Conservation (phyloP, 345 rosid genomes). For the Ceriops decandra region DNA sequence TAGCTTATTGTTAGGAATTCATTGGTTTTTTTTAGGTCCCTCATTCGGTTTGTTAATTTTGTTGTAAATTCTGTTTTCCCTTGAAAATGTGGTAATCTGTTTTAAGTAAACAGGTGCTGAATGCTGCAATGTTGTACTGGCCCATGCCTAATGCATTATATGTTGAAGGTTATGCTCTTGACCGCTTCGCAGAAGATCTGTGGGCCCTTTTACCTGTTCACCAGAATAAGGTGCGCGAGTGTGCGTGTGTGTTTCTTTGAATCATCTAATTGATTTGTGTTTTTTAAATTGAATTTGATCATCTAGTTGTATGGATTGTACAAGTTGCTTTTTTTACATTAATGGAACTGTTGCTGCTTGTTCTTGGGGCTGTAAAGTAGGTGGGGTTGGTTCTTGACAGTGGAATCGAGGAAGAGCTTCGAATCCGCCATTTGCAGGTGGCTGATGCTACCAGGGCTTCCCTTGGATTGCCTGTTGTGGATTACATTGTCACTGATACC, state of each 20-base stretch:
- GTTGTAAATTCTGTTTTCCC: not conserved
- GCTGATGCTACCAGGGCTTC: constrained; percentile 72
- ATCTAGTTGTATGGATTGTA: not conserved
- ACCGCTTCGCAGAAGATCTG: constrained; percentile 50
- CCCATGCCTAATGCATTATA: constrained; percentile 56
- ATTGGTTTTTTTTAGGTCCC: too few relatives aligned
- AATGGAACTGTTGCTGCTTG: not conserved
- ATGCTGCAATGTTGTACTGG: constrained; percentile 67
- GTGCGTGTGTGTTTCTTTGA: not conserved
- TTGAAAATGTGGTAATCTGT: not conserved
- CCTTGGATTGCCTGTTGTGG: constrained; percentile 64
- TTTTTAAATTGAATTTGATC: not conserved
- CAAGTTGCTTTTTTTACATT: not conserved
- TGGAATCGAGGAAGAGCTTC: constrained; percentile 57
- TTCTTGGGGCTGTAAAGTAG: constrained; percentile 26
- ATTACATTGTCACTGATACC: constrained; percentile 45
- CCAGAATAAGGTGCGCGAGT: constrained; percentile 43
- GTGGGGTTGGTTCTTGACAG: constrained; percentile 64
- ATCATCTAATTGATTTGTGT: not conserved
- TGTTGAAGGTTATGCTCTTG: constrained; percentile 67
- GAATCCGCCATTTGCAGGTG: constrained; percentile 54
- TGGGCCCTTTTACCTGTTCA: constrained; percentile 63
- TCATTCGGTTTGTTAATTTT: not conserved
- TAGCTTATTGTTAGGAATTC: too few relatives aligned
- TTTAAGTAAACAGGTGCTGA: constrained; percentile 41